phyloP scores from a whole-genome alignment of 345 rosid genomes.

The Crucihimalaya himalaica region DNA sequence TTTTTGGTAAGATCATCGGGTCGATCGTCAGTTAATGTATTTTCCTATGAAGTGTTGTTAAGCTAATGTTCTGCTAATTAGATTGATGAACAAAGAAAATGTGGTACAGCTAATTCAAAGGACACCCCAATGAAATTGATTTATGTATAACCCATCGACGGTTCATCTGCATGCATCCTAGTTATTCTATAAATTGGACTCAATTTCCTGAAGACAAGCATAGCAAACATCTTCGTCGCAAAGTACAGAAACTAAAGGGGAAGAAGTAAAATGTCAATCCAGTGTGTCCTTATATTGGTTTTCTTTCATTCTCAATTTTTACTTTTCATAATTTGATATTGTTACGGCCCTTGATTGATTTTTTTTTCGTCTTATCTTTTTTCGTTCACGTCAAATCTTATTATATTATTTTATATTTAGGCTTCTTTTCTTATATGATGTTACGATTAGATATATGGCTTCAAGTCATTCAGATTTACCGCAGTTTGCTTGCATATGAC shows the following conservation, averaged over 20 bases:
- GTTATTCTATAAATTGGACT: conserved; percentile 5
- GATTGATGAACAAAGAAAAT: conserved; percentile 11
- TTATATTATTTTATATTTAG: background rate
- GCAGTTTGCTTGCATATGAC: background rate
- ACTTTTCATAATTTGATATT: background rate
- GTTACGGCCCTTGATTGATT: background rate
- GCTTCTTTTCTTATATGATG: too few relatives aligned
- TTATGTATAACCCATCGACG: background rate
- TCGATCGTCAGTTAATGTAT: background rate
- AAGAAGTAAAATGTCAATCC: background rate
- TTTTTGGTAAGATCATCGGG: background rate
- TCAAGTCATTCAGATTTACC: background rate
- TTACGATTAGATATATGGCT: background rate
- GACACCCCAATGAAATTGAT: background rate
- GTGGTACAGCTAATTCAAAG: conserved; percentile 12
- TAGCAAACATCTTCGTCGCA: background rate
- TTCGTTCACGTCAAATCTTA: background rate
- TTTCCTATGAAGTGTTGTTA: background rate
- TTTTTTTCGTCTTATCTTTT: background rate
- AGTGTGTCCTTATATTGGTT: background rate
- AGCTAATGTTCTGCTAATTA: background rate
- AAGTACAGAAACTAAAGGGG: background rate
- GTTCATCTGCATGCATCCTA: background rate
- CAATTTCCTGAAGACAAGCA: background rate
- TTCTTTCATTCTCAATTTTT: background rate